These are phyloP conservation scores for Medicago truncatula DNA, from an alignment of 306 rosid species.

Conservation along the genomic window DNA sequence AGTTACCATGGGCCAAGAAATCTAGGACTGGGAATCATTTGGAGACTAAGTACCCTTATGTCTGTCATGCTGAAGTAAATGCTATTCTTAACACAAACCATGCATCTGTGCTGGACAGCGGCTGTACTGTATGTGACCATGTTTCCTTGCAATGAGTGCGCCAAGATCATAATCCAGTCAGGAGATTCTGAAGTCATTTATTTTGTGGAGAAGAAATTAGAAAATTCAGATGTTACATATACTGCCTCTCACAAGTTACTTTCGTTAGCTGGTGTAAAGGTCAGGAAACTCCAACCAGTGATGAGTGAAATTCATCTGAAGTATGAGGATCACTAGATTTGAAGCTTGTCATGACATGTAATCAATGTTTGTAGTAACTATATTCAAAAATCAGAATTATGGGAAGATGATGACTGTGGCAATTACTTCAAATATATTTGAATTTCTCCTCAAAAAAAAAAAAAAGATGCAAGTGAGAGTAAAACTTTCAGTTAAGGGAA, in stretches of 20 bases:
- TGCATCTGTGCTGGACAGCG: constrained; percentile 93
- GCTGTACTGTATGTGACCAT: constrained; percentile 82
- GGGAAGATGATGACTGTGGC: background rate
- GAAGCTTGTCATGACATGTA: background rate
- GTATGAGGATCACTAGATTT: constrained; percentile 66
- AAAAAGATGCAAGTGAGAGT: too few species aligned
- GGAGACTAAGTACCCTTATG: constrained; percentile 95
- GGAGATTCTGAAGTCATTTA: constrained; percentile 87
- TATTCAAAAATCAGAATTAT: background rate
- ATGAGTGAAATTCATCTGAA: constrained; percentile 63
- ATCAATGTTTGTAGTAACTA: background rate
- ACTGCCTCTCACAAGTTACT: constrained; percentile 82
- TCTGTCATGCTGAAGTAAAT: constrained; percentile 97
- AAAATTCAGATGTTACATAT: constrained; percentile 66
- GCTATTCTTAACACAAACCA: constrained; percentile 93
- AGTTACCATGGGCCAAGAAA: constrained; percentile 97
- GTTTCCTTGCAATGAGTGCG: constrained; percentile 95
- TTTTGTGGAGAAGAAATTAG: constrained; percentile 77
- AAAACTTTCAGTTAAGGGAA: background rate
- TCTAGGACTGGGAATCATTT: constrained; percentile 83
- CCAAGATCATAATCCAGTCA: constrained; percentile 95
- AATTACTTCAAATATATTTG: too few species aligned
- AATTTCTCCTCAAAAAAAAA: too few species aligned
- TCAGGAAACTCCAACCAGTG: constrained; percentile 77
- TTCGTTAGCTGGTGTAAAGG: constrained; percentile 92